Percentiles rank a stretch among this genome's conserved stretches.
Conservation (phyloP, 2,329 filamentous ascomycete genomes). For the Hypocreales sp. region DNA sequence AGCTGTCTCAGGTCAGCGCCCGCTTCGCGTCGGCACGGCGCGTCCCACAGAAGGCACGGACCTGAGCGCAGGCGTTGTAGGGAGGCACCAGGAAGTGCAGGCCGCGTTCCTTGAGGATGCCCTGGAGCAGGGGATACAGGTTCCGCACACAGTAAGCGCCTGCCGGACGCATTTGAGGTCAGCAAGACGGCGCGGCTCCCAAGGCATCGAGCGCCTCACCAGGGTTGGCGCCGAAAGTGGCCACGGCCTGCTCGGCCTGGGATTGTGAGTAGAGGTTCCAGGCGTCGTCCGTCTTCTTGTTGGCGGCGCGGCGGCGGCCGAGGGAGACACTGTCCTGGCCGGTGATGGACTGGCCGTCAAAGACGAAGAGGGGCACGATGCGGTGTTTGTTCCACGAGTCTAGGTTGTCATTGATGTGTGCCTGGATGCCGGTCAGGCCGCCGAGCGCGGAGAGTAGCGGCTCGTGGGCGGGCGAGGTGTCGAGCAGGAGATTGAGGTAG, state of each 20-base stretch:
- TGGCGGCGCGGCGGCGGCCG: slow-evolving; percentile 48
- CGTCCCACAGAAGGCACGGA: slow-evolving; percentile 22
- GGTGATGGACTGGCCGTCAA: slow-evolving; percentile 71
- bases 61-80: slow-evolving; percentile 77
- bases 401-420: slow-evolving; percentile 63
- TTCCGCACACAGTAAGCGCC: slow-evolving; percentile 56
- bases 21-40: neutral
- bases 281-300: slow-evolving; percentile 57
- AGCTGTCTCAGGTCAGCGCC: slow-evolving; percentile 25
- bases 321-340: slow-evolving; percentile 58
- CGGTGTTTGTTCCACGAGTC: slow-evolving; percentile 52
- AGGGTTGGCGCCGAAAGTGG: slow-evolving; percentile 65
- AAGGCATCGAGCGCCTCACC: slow-evolving; percentile 30
- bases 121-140: slow-evolving; percentile 63
- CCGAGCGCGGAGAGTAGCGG: slow-evolving; percentile 82
- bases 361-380: slow-evolving; percentile 76
- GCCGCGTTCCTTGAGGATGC: slow-evolving; percentile 50
- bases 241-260: slow-evolving; percentile 65
- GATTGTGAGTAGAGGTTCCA: slow-evolving; percentile 80
- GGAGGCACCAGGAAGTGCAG: slow-evolving; percentile 73
- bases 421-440: slow-evolving; percentile 66
- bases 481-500: slow-evolving; percentile 69
- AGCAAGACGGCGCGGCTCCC: too few relatives aligned
- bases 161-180: too few relatives aligned
- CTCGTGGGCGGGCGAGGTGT: slow-evolving; percentile 56